Percentiles rank a stretch among this genome's conserved stretches.
phyloP scores from a whole-genome alignment of 225 moss, liverwort and hornwort species.

The Bryum argenteum region DNA sequence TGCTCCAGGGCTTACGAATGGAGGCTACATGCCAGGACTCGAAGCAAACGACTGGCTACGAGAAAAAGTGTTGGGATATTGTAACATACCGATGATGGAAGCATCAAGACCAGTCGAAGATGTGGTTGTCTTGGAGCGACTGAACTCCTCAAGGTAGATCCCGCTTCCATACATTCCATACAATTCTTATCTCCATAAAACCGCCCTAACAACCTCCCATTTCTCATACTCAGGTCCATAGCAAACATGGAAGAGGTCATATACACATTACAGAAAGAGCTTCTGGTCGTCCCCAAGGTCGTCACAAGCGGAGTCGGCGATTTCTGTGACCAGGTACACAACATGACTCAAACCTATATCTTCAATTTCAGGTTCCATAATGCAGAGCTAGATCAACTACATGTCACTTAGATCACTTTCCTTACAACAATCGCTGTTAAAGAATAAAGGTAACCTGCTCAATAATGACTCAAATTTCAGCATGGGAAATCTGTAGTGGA shows the following conservation, averaged over 20 bases:
- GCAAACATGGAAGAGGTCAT: slow-evolving; percentile 68
- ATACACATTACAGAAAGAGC: slow-evolving; percentile 68
- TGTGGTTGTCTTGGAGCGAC: slow-evolving; percentile 71
- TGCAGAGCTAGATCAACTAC: too few relatives aligned
- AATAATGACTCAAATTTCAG: too few relatives aligned
- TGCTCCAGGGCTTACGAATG: slow-evolving; percentile 78
- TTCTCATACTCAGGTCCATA: slow-evolving; percentile 54
- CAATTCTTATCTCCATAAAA: too few relatives aligned
- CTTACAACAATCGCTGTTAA: too few relatives aligned
- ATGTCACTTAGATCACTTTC: too few relatives aligned
- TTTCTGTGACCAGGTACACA: slow-evolving; percentile 78
- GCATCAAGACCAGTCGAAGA: slow-evolving; percentile 65
- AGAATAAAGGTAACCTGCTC: too few relatives aligned
- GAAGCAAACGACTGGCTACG: slow-evolving; percentile 85
- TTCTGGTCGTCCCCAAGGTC: slow-evolving; percentile 67
- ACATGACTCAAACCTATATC: too few relatives aligned
- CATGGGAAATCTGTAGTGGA: too few relatives aligned
- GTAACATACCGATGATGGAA: slow-evolving; percentile 59
- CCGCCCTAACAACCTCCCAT: slow-evolving; percentile 5
- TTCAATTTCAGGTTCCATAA: too few relatives aligned
- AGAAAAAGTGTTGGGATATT: slow-evolving; percentile 70
- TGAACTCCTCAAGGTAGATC: slow-evolving; percentile 70
- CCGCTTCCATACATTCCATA: too few relatives aligned
- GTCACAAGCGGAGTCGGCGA: slow-evolving; percentile 75
- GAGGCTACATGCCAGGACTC: slow-evolving; percentile 77